Evolutionary conservation across 2,329 filamentous ascomycete species (phyloP), one percentile per base, ranked within the genome.

Genomic region (Cryphonectria nitschkei): DNA sequence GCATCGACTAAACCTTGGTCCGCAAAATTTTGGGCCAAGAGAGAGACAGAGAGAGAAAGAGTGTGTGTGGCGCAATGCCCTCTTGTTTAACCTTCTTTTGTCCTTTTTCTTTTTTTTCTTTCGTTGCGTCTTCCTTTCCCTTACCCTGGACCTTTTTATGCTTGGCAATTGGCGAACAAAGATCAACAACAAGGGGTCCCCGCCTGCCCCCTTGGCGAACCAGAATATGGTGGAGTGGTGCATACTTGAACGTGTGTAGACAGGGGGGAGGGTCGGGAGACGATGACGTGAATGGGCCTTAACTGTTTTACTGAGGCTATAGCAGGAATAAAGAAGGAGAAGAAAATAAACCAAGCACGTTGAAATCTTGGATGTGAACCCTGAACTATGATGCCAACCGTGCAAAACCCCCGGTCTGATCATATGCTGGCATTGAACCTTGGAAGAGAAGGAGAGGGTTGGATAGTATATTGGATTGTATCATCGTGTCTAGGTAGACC

Each of bases 251-350:
- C n/a, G 7, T 32, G 7, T 32, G 34, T 16, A 39, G 14, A 13
- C 26, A 32, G 32, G 26, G n/a, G 22, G 13, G 2, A 8, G 56
- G 58, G 13, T 13, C 22, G 11, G 22, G 46, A 50, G 46, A 50
- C 6, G 34, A 50, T 61, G 58, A 61, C 58, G 58, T 61, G 58
- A 61, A 39, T 34, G 22, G 22, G 58, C 34, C 32, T 61, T 61
- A 61, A 61, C 16, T 22, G 32, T 9, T 39, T 39, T 11, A 13
- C 37, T 39, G 37, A 9, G 58, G 34, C 58, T 39, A 61, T 61
- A 61, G 11, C 34, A 58, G 46, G 13, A 43, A 41, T 7, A 41
- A 2, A 43, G 14, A 43, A 14, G 39, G 4, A 43, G 41, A 19
- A 43, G 5, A 16, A 16, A 34, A 34, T 34, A 4, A 34, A 26